phyloP scores from a whole-genome alignment of 495 filamentous ascomycete genomes.

The Talaromyces liani region DNA sequence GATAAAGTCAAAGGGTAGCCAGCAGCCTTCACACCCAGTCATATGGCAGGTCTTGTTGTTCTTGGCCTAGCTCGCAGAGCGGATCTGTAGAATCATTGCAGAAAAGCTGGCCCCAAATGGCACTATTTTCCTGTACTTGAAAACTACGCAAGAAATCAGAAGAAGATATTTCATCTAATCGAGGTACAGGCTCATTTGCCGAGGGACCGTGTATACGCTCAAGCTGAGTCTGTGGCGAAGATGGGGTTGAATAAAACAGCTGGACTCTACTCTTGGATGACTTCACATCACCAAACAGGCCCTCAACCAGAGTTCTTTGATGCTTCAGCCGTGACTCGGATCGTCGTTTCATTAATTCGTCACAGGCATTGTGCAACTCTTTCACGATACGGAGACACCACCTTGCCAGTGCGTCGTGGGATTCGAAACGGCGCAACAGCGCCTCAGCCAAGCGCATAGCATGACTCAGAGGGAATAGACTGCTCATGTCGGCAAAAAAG shows the following conservation, averaged over 20 bases:
- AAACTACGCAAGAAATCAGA: background rate
- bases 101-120: background rate
- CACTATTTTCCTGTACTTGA: background rate
- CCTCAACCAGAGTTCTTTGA: background rate
- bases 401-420: background rate
- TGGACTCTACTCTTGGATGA: background rate
- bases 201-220: background rate
- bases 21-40: background rate
- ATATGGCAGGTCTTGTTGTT: background rate
- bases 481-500: slow-evolving; percentile 48
- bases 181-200: background rate
- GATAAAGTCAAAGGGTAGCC: too few species aligned
- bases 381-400: background rate
- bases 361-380: background rate
- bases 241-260: background rate
- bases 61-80: background rate
- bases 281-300: background rate
- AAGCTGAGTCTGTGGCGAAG: background rate
- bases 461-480: background rate
- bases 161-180: background rate
- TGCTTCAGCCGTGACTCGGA: background rate
- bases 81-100: background rate
- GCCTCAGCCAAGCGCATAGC: background rate
- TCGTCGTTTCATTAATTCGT: background rate
- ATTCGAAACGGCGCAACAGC: background rate